Percentiles rank a stretch among this genome's conserved stretches.
These are phyloP conservation scores for Salvia hispanica DNA, from an alignment of 257 asterid species.

Conservation along the genomic window DNA sequence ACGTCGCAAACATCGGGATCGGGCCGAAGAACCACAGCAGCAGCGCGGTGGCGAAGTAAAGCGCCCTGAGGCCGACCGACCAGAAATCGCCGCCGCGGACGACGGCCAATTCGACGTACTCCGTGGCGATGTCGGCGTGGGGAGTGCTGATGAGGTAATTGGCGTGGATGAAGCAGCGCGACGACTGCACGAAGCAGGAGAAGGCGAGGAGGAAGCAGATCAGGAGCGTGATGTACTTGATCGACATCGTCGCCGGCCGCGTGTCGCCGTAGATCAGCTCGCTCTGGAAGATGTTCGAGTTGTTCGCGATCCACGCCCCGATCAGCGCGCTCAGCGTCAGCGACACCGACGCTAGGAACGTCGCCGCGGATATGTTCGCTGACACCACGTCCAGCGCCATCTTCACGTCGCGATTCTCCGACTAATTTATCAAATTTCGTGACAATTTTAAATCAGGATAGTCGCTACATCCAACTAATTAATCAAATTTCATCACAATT, in stretches of 20 bases:
- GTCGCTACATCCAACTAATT: constrained; percentile 39
- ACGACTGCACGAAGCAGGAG: constrained; percentile 71
- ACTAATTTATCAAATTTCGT: constrained; percentile 19
- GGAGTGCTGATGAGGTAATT: constrained; percentile 63
- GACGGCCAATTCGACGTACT: constrained; percentile 55
- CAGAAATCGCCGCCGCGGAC: constrained; percentile 72
- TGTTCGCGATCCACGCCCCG: constrained; percentile 73
- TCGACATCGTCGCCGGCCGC: constrained; percentile 59
- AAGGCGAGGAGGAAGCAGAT: constrained; percentile 61
- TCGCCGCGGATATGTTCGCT: constrained; percentile 55
- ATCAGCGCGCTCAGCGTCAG: constrained; percentile 58
- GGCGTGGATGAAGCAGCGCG: constrained; percentile 67
- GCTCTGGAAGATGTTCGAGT: constrained; percentile 56
- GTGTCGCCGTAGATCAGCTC: constrained; percentile 69
- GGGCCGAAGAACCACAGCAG: constrained; percentile 76
- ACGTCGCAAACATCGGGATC: constrained; percentile 65
- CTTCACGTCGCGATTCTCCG: constrained; percentile 43
- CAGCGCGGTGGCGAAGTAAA: constrained; percentile 59
- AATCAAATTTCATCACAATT: too few relatives aligned
- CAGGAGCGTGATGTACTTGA: constrained; percentile 60
- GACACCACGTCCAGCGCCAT: constrained; percentile 57
- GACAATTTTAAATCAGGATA: too few relatives aligned
- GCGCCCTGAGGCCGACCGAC: constrained; percentile 67
- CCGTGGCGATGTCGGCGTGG: constrained; percentile 40
- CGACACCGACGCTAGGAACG: constrained; percentile 52